These are phyloP conservation scores for Phlebiopsis gigantea DNA, from an alignment of 768 basidiomycete genomes.

Conservation along the genomic window DNA sequence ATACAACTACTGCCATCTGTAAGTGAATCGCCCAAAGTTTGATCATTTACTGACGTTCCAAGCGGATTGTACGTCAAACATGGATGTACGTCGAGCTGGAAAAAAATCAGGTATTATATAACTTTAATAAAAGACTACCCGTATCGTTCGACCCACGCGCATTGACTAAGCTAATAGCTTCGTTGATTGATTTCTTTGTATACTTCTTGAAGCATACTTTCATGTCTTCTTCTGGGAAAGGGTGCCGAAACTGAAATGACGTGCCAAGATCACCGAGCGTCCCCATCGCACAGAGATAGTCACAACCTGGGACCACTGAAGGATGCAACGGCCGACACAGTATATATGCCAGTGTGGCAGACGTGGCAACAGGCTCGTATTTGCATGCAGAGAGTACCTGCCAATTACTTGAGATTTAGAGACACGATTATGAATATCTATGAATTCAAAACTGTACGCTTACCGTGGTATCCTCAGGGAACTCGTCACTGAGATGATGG, in stretches of 20 bases:
- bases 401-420: background rate
- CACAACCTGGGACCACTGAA: conserved; percentile 22
- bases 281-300: conserved; percentile 36
- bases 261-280: conserved; percentile 37
- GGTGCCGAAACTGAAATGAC: conserved; percentile 23
- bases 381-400: conserved; percentile 33
- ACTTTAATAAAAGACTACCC: background rate
- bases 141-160: conserved; percentile 26
- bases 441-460: background rate
- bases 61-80: conserved; percentile 26
- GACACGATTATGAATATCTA: background rate
- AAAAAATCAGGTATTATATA: background rate
- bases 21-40: background rate
- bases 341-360: conserved; percentile 37
- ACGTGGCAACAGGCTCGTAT: conserved; percentile 37
- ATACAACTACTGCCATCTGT: conserved; percentile 6
- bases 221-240: conserved; percentile 27
- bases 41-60: conserved; percentile 10
- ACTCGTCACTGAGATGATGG: conserved; percentile 39
- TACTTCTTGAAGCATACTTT: conserved; percentile 27
- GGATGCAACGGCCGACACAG: conserved; percentile 32
- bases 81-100: conserved; percentile 24
- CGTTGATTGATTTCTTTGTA: conserved; percentile 34
- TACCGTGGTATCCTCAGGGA: conserved; percentile 31
- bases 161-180: conserved; percentile 39